phyloP scores from a whole-genome alignment of 2,329 filamentous ascomycete species.

The Rhinocladiella similis region DNA sequence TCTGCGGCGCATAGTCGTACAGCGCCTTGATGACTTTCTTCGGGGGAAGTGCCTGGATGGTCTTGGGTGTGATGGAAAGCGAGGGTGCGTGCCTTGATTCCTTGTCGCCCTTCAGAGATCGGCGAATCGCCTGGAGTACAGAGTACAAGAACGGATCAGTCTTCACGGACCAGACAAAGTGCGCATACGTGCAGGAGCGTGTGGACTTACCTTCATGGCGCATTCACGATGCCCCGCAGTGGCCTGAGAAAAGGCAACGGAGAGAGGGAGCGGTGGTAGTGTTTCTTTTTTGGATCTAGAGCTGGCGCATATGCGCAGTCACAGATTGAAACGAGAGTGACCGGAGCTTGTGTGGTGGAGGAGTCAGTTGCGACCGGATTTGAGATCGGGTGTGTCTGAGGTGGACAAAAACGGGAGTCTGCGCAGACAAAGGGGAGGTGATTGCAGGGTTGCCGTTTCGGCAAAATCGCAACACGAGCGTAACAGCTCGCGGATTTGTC shows the following conservation, averaged over 20 bases:
- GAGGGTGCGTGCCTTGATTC: slow-evolving; percentile 60
- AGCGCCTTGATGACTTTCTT: slow-evolving; percentile 99
- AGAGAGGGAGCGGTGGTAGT: neutral
- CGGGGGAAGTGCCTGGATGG: slow-evolving; percentile 83
- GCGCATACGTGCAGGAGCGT: neutral
- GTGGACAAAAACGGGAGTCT: slow-evolving; percentile 7
- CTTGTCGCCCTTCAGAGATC: slow-evolving; percentile 90
- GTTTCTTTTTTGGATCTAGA: slow-evolving; percentile 17
- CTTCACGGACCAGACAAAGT: neutral
- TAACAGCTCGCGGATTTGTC: neutral
- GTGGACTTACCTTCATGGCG: slow-evolving; percentile 26
- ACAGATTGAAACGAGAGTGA: slow-evolving; percentile 21
- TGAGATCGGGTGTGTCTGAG: slow-evolving; percentile 16
- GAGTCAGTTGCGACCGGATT: slow-evolving; percentile 6
- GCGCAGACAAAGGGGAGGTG: slow-evolving; percentile 8
- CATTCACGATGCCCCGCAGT: slow-evolving; percentile 25
- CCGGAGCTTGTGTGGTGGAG: slow-evolving; percentile 12
- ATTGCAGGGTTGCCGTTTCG: neutral
- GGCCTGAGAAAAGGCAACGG: slow-evolving; percentile 7
- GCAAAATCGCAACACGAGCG: neutral
- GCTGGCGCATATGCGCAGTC: slow-evolving; percentile 19
- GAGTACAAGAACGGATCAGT: slow-evolving; percentile 1
- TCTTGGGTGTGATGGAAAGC: slow-evolving; percentile 78
- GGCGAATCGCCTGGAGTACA: slow-evolving; percentile 67
- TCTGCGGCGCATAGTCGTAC: slow-evolving; percentile 83